Evolutionary conservation across 2,329 filamentous ascomycete species (phyloP), one percentile per base, ranked within the genome.

Genomic region (Ophiocordyceps australis): DNA sequence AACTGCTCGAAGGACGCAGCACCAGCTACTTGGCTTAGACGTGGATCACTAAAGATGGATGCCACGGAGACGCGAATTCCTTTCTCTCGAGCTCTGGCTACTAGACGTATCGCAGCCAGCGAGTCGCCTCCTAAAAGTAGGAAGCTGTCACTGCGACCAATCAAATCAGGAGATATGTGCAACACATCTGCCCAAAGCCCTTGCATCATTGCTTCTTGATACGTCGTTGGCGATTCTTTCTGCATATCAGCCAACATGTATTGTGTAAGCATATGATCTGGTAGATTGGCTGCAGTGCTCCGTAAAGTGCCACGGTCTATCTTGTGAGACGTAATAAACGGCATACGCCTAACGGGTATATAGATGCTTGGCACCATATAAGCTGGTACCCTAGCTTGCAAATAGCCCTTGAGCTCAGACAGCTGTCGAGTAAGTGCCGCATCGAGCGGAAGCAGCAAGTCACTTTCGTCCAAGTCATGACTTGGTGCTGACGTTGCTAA

Each of bases 131-230:
- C 45, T 4, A 46, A 23, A 4, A 30, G 26, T 24, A 49, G 38
- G 29, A 48, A 48, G 29, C 33, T 38, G 20, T 41, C 38, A 5
- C 26, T 19, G 2, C n/a, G 5, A 2, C 31, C 27, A n/a, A 33
- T 31, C 1, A 7, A 7, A 5, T 8, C 27, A 10, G 10, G 13
- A 1, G 38, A 30, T 2, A 58, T 40, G 2, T 35, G 37, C 11
- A 65, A 39, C 3, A 61, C 47, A 4, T 45, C 40, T 12, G 30
- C 22, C 49, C 29, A 33, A 7, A 33, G 17, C 1, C 4, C 3
- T 10, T 15, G 15, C 9, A 28, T 9, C 1, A 6, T 3, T 5
- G 1, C 14, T 12, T 29, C 27, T 9, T 5, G 2, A 14, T 11
- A 5, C 7, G 23, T 17, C 14, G n/a, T 15, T 9, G 21, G 21